Evolutionary conservation across 2,329 filamentous ascomycete genomes (phyloP), one percentile per base, ranked within the genome.

Genomic region (Diaporthe aspalathi): DNA sequence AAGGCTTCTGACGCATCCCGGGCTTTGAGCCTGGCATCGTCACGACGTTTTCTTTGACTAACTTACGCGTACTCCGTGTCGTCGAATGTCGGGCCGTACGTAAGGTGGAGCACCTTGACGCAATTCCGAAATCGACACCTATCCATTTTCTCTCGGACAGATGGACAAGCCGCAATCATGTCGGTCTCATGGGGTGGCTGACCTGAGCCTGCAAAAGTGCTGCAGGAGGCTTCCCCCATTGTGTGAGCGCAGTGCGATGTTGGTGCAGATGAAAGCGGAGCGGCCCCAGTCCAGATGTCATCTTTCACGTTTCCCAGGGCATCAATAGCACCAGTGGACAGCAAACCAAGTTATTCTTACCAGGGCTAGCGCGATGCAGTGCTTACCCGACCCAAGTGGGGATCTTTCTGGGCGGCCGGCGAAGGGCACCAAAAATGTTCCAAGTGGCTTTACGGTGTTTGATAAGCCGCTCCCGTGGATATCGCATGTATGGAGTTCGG

Each of bases 1-100:
- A n/a, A n/a, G n/a, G 9, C 17, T 35, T 38, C 47, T 72, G 5
- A 73, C 45, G 2, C 45, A 40, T 3, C 3, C 29, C 87, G 86
- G 88, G 87, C 3, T 89, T 89, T 72, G 88, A 89, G 76, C 89
- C 87, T 0, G 88, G 88, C 35, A 89, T 89, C 69, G 87, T 87
- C 5, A 90, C 88, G 16, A 89, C 87, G 20, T 45, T 45, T 17
- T n/a, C 17, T 7, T 45, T 8, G 17, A 45, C n/a, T n/a, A n/a
- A n/a, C n/a, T n/a, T n/a, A n/a, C n/a, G n/a, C n/a, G n/a, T n/a
- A n/a, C n/a, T n/a, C n/a, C n/a, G n/a, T n/a, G 43, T 45, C 5
- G n/a, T 17, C 17, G n/a, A 20, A 47, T 22, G 11, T 38, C 12
- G 11, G 6, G 35, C 35, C 20, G 14, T 8, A 20, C 11, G 45